Percentiles rank a stretch among this genome's conserved stretches.
phyloP scores from a whole-genome alignment of 305 asterid species.

The Fraxinus xanthoxyloides region DNA sequence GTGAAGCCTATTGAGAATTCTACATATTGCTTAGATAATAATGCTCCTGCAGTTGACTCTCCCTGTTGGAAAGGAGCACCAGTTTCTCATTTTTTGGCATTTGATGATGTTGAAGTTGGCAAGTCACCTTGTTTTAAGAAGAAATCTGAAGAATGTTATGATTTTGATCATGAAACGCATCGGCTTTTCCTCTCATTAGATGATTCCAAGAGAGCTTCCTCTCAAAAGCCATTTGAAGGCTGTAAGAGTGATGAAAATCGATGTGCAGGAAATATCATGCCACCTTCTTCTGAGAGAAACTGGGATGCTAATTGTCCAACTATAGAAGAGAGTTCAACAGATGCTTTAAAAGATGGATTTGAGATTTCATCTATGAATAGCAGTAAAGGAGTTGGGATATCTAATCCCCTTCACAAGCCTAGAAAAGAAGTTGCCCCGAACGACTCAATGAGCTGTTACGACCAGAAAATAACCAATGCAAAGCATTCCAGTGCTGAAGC shows the following conservation, averaged over 20 bases:
- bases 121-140: conserved; percentile 26
- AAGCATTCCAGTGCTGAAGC: conserved; percentile 37
- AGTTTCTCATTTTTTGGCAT: conserved; percentile 45
- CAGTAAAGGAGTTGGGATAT: conserved; percentile 36
- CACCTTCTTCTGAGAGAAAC: conserved; percentile 24
- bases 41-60: conserved; percentile 68
- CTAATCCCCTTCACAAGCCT: conserved; percentile 32
- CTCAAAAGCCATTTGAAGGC: conserved; percentile 35
- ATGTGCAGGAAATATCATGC: conserved; percentile 27
- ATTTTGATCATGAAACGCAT: conserved; percentile 36
- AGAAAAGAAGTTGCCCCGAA: conserved; percentile 29
- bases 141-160: conserved; percentile 34
- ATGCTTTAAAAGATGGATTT: conserved; percentile 28
- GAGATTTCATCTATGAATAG: conserved; percentile 25
- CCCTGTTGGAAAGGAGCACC: conserved; percentile 98
- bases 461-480: conserved; percentile 25
- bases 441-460: conserved; percentile 30
- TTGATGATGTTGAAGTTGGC: conserved; percentile 46
- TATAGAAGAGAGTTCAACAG: conserved; percentile 31
- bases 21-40: conserved; percentile 56
- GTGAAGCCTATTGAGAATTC: conserved; percentile 37
- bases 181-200: conserved; percentile 25
- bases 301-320: conserved; percentile 29
- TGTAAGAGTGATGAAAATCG: conserved; percentile 28
- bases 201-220: conserved; percentile 30